Base-by-base conservation (phyloP, 768 basidiomycete genomes). In the Tricholoma matsutake region DNA sequence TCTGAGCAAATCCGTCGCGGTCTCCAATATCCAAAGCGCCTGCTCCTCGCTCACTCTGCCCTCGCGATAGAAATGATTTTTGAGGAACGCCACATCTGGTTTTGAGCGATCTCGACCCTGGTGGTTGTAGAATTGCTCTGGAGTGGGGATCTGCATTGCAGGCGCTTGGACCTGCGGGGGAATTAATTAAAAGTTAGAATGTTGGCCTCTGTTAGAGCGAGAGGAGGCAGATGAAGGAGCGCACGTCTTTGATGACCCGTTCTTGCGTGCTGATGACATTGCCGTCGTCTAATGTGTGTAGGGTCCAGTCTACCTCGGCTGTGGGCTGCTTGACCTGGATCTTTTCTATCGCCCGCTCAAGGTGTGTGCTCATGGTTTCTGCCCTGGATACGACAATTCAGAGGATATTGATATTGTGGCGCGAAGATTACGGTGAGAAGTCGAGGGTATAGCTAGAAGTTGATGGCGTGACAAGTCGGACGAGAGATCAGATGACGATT, bases 41-140 rank as follows among this genome's bases (percentile, higher is more conserved):
- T 98, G 95, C 49, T 96, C 93, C 73, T 98, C 96, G 16, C 88
- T 95, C 66, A 98, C 67, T 55, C 96, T 81, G 0, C 96, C 96
- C 73, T 98, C 96, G 35, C 97, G 86, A 75, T 98, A 98, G 72
- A 99, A 98, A 77, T 99, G 97, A 69, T 98, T 98, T 81, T 98
- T 99, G 63, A 99, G 83, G 75, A 94, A 98, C 29, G 92, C 95
- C 66, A 98, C 81, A 74, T 98, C 93, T 9, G 96, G 96, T 74
- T 96, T 98, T 29, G 87, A 83, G 47, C 84, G 87, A 78, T 98
- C 96, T 67, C 86, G 83, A 29, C 79, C 77, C 56, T 77, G 76
- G 57, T 75, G 76, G 60, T 91, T 88, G 78, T 89, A 98, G 84
- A 98, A 99, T 73, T 98, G 94, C 66, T 91, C 92, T 66, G 91